A percentile compares a stretch with the other conserved stretches of the same genome.
These are phyloP conservation scores for Starmera quercuum DNA, from an alignment of 805 yeast genomes.

Conservation along the genomic window DNA sequence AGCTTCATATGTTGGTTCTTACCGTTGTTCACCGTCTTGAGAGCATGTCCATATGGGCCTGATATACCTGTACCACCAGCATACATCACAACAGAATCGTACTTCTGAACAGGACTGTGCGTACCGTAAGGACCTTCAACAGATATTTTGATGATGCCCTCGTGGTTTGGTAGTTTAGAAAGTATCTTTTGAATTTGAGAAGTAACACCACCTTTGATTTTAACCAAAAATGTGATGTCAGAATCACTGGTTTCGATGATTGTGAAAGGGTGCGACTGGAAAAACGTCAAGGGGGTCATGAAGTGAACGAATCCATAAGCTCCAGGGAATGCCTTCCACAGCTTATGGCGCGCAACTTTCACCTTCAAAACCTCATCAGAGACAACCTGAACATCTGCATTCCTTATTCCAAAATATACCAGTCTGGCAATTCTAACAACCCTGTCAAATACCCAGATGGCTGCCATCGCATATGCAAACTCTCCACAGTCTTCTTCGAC, in stretches of 20 bases:
- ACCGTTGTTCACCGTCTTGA: constrained; percentile 14
- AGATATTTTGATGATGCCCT: constrained; percentile 24
- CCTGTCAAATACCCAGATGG: constrained; percentile 48
- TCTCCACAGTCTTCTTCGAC: constrained; percentile 40
- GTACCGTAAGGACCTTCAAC: constrained; percentile 66
- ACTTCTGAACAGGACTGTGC: constrained; percentile 25
- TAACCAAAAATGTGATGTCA: constrained; percentile 36
- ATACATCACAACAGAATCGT: constrained; percentile 31
- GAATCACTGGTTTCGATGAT: constrained; percentile 33
- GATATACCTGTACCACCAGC: constrained; percentile 51
- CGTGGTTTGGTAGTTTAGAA: constrained; percentile 19
- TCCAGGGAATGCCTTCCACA: constrained; percentile 49
- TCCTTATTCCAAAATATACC: constrained; percentile 15
- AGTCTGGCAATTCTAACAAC: constrained; percentile 28
- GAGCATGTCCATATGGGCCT: constrained; percentile 37
- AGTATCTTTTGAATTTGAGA: constrained; percentile 19
- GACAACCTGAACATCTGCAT: constrained; percentile 16
- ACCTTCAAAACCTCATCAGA: constrained; percentile 38
- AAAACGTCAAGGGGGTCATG: constrained; percentile 41
- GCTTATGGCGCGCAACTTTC: constrained; percentile 31
- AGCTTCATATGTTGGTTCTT: constrained; percentile 33
- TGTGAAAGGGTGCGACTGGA: constrained; percentile 76
- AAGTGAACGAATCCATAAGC: constrained; percentile 53
- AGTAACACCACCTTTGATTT: constrained; percentile 49
- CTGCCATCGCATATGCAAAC: constrained; percentile 25